Evolutionary conservation across 2,329 filamentous ascomycete species (phyloP), one percentile per base, ranked within the genome.

Genomic region (Colletotrichum sp.): DNA sequence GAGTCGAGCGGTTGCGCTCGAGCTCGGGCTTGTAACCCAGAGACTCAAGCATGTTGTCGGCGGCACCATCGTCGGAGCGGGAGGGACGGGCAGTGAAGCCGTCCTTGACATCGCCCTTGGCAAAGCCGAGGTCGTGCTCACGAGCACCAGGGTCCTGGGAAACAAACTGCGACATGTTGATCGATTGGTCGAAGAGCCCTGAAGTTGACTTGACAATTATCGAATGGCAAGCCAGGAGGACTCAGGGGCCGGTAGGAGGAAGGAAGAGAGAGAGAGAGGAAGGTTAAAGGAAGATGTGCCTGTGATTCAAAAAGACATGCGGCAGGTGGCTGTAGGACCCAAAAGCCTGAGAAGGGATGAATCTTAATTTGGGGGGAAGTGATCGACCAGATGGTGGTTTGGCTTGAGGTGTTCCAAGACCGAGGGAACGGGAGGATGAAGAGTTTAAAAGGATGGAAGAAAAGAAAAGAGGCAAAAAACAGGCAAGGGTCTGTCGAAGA

Each of bases 21-120:
- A 94, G 84, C 83, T 94, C 92, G 70, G 92, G 88, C 83, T 90
- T 91, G 87, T 94, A 94, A 76, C 93, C 93, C 79, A 94, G 87
- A 74, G 89, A 89, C 78, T 90, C 89, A 79, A 94, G 88, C 70
- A 93, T 81, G 82, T 93, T 87, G 82, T 94, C 91, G 79, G 92
- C 92, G 73, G 89, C 87, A 77, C 83, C 84, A 71, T 82, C 78
- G 76, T 82, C 82, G 62, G 78, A 78, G 70, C 79, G 78, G 43
- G 79, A 77, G 32, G 66, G 70, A 24, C 71, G 71, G 28, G 61
- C 48, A 21, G 78, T 80, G 70, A 36, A 75, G 60, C 66, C 74
- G 55, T 75, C 74, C 30, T 76, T 76, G 48, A 61, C 26, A 21
- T 75, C 74, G 28, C 26, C 48, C 71, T 76, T 76, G 66, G 55